Evolutionary conservation across 1,284 basidiomycete genomes (phyloP).

Genomic region (Marasmius sp.): DNA sequence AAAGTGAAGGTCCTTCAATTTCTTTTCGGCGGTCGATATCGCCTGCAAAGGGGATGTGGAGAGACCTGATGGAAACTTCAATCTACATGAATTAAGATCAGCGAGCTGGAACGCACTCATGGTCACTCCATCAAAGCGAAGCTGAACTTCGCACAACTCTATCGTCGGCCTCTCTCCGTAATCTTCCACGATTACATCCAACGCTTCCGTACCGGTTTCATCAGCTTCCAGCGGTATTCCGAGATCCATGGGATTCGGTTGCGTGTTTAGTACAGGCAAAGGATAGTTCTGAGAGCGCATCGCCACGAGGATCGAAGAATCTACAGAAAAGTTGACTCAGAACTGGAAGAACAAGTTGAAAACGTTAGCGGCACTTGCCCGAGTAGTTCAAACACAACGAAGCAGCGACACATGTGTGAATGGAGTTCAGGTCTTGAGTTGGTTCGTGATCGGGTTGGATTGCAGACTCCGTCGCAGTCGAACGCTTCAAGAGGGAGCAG

Average conservation of each 20-base stretch:
- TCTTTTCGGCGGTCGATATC: constrained; percentile 24
- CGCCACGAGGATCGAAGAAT: constrained; percentile 61
- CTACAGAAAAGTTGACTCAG: constrained; percentile 30
- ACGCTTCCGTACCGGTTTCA: constrained; percentile 29
- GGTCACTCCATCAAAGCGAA: constrained; percentile 43
- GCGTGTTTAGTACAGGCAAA: constrained; percentile 19
- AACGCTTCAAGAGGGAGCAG: constrained; percentile 45
- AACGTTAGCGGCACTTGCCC: constrained; percentile 37
- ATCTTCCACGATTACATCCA: constrained; percentile 47
- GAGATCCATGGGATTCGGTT: constrained; percentile 45
- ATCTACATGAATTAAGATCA: constrained; percentile 4
- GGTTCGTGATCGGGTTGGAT: constrained; percentile 25
- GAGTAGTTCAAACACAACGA: constrained; percentile 65
- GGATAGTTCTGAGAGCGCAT: constrained; percentile 56
- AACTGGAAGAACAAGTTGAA: background rate
- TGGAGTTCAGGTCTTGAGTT: constrained; percentile 39
- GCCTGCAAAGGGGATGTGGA: constrained; percentile 24
- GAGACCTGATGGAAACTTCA: constrained; percentile 12
- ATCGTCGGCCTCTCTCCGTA: constrained; percentile 64
- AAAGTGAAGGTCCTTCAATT: constrained; percentile 21
- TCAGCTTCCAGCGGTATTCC: constrained; percentile 40
- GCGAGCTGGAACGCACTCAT: constrained; percentile 37
- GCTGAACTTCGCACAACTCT: constrained; percentile 59
- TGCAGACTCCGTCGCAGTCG: constrained; percentile 32
- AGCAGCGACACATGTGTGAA: constrained; percentile 55